Base-by-base conservation (phyloP, 495 filamentous ascomycete genomes). In the Tuber umbilicatum region DNA sequence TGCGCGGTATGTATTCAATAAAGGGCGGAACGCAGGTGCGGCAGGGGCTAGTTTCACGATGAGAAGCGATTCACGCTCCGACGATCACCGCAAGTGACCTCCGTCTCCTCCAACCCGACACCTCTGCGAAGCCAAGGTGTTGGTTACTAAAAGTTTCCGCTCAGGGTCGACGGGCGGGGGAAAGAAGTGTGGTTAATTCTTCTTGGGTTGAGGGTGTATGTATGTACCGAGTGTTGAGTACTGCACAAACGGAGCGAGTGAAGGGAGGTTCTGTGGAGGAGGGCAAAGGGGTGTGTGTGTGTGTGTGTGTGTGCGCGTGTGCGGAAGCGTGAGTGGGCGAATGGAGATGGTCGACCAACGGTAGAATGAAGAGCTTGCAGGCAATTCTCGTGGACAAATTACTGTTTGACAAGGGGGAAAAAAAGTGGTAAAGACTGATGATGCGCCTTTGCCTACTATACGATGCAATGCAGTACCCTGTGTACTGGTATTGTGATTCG, bases 221-320 rank as follows among this genome's bases (percentile, higher is more conserved):
- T 35, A 31, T 27, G 12, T 43, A 45, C 42, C 55, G 7, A 35
- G 55, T 35, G 17, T 14, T 19, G 55, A 35, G 55, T 17, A 35
- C 55, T 16, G 55, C 7, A 31, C 55, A 64, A 35, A 64, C 55
- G 14, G 55, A 64, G 43, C 17, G 41, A 42, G 27, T 35, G 69
- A 70, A 70, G 72, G 73, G 82, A 84, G 82, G 71, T 43, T 79
- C 79, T 81, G 81, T 45, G 69, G 64, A 68, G 75, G 78, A 67
- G 70, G 73, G 16, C n/a, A n/a, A n/a, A n/a, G n/a, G n/a, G n/a
- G 42, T 5, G 55, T 73, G 71, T 37, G 74, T 42, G 64, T 31
- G 47, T 43, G 68, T 60, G 45, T n/a, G n/a, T n/a, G 42, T 5
- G 55, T 73, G 71, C n/a, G 74, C 50, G 64, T 31, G 47, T 43